Percentiles rank a stretch among this genome's conserved stretches.
Evolutionary conservation across 176 grass and related monocot genomes (phyloP).

Genomic region (Carex pumila): DNA sequence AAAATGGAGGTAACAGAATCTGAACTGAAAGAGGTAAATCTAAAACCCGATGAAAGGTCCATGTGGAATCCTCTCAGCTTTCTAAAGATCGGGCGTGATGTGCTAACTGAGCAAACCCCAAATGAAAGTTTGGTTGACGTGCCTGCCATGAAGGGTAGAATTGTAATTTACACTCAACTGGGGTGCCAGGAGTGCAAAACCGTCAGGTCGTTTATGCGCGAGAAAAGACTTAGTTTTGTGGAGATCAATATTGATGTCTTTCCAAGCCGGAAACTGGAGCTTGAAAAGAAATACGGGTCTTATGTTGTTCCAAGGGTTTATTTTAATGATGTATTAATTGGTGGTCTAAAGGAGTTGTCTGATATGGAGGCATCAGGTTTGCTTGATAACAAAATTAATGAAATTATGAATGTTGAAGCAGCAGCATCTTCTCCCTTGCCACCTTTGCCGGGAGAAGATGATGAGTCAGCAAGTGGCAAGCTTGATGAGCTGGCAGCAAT

Average conservation of each 20-base stretch:
- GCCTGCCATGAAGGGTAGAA: slow-evolving; percentile 47
- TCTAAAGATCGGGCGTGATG: slow-evolving; percentile 66
- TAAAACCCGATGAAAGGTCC: slow-evolving; percentile 44
- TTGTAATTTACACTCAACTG: slow-evolving; percentile 77
- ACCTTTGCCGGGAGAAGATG: slow-evolving; percentile 92
- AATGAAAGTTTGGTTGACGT: slow-evolving; percentile 22
- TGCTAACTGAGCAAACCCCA: slow-evolving; percentile 25
- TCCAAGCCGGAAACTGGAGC: slow-evolving; percentile 68
- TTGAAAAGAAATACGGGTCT: slow-evolving; percentile 77
- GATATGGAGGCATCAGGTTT: slow-evolving; percentile 58
- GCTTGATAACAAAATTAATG: slow-evolving; percentile 54
- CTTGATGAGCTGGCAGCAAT: slow-evolving; percentile 83
- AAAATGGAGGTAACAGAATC: slow-evolving; percentile 28
- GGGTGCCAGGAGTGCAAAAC: slow-evolving; percentile 72
- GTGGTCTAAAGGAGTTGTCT: slow-evolving; percentile 64
- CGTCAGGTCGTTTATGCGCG: slow-evolving; percentile 51
- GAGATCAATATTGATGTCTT: slow-evolving; percentile 93
- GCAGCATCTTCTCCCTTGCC: slow-evolving; percentile 50
- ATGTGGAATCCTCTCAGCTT: slow-evolving; percentile 89
- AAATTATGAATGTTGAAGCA: slow-evolving; percentile 48
- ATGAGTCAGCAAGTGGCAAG: slow-evolving; percentile 75
- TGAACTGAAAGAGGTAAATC: slow-evolving; percentile 32
- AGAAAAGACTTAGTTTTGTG: slow-evolving; percentile 58
- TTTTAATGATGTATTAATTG: slow-evolving; percentile 68
- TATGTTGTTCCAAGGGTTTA: slow-evolving; percentile 67